Conservation (phyloP, 345 rosid species). For the Triadica sebifera region DNA sequence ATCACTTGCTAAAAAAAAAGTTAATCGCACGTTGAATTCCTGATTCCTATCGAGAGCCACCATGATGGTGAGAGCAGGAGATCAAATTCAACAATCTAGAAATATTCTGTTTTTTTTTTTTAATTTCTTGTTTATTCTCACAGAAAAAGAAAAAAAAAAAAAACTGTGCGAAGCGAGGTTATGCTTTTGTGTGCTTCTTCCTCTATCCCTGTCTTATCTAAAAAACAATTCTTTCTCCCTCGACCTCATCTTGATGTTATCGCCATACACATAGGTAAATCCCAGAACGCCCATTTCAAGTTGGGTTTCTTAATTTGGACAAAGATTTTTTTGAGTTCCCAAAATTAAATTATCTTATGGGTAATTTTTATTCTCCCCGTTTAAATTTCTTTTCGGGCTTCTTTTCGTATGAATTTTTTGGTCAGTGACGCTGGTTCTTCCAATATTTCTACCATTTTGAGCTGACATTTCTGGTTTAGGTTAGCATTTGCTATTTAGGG, state of each 20-base stretch:
- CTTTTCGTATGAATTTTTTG: neutral
- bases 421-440: neutral
- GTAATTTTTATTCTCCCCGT: neutral
- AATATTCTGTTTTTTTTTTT: too few species aligned
- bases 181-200: neutral
- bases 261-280: neutral
- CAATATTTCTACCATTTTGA: neutral
- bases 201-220: constrained; percentile 14
- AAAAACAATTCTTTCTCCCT: neutral
- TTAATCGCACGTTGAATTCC: too few species aligned
- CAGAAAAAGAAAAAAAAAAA: neutral
- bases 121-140: too few species aligned
- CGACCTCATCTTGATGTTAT: neutral
- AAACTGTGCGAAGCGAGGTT: neutral
- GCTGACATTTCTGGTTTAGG: neutral
- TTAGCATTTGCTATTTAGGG: neutral
- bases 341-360: neutral
- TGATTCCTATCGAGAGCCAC: too few species aligned
- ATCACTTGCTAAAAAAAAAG: too few species aligned
- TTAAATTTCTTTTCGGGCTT: neutral
- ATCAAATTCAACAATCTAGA: too few species aligned
- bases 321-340: neutral
- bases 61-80: too few species aligned
- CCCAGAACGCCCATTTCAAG: neutral
- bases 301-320: neutral